Conservation (phyloP, 2,329 filamentous ascomycete species). For the Cadophora malorum region DNA sequence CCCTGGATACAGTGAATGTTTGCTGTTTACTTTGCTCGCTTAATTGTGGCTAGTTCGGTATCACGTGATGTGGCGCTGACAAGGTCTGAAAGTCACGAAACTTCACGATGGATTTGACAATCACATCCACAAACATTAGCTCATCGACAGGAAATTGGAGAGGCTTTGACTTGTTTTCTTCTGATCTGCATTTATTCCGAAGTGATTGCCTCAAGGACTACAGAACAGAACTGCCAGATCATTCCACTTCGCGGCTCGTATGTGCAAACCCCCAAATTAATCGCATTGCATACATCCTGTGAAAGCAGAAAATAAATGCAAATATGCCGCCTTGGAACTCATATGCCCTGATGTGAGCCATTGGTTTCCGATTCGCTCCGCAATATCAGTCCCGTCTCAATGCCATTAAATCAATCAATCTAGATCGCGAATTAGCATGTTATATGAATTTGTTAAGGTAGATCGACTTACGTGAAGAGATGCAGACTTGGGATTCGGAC, state of each 20-base stretch:
- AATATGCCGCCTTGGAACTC: background rate
- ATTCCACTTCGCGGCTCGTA: background rate
- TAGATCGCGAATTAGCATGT: background rate
- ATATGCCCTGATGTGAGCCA: background rate
- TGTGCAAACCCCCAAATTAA: background rate
- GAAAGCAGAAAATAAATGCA: background rate
- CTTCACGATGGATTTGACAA: background rate
- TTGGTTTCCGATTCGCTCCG: background rate
- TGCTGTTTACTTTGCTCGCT: background rate
- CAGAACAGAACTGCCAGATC: background rate
- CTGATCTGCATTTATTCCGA: background rate
- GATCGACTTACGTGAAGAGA: background rate
- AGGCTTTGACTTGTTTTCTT: background rate
- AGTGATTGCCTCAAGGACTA: background rate
- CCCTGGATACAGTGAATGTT: background rate
- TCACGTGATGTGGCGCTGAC: background rate
- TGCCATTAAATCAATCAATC: background rate
- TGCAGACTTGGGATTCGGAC: background rate
- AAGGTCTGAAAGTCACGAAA: background rate
- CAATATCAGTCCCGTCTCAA: background rate
- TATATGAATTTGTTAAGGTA: background rate
- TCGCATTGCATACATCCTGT: background rate
- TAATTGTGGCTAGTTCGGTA: background rate
- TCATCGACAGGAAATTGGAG: background rate
- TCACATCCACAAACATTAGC: background rate